phyloP scores from a whole-genome alignment of 1,139 yeast species.

The Debaryomyces robertsiae region DNA sequence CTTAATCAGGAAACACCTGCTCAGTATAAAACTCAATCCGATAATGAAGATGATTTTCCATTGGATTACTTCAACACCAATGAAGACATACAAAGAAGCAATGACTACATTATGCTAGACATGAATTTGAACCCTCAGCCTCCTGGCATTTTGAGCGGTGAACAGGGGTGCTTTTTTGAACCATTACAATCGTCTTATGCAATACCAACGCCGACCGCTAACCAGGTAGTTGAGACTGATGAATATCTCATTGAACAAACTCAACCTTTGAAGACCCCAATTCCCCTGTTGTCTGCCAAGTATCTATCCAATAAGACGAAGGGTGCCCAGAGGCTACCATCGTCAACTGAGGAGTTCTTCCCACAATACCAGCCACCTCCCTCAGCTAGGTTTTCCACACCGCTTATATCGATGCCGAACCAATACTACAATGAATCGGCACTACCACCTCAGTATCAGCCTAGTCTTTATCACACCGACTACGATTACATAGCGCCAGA shows the following conservation, averaged over 20 bases:
- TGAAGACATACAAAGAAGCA: slow-evolving; percentile 19
- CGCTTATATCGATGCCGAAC: slow-evolving; percentile 3
- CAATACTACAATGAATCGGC: slow-evolving; percentile 10
- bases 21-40: slow-evolving; percentile 24
- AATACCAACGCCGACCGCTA: slow-evolving; percentile 18
- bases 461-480: slow-evolving; percentile 11
- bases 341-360: slow-evolving; percentile 24
- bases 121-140: slow-evolving; percentile 28
- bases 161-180: slow-evolving; percentile 24
- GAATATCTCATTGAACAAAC: slow-evolving; percentile 54
- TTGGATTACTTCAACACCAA: slow-evolving; percentile 55
- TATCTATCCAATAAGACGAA: slow-evolving; percentile 22
- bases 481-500: slow-evolving; percentile 19
- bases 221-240: slow-evolving; percentile 42
- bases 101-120: slow-evolving; percentile 41
- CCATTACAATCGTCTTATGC: slow-evolving; percentile 25
- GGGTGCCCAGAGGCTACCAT: slow-evolving; percentile 12
- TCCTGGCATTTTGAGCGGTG: slow-evolving; percentile 22
- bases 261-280: slow-evolving; percentile 36
- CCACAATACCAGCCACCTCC: slow-evolving; percentile 18
- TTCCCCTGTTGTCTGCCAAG: slow-evolving; percentile 22
- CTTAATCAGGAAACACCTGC: slow-evolving; percentile 30
- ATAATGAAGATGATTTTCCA: slow-evolving; percentile 66
- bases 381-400: slow-evolving; percentile 14
- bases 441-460: not conserved